These are phyloP conservation scores for Bothriochloa decipiens DNA, from an alignment of 176 grass and related monocot species.

Conservation along the genomic window DNA sequence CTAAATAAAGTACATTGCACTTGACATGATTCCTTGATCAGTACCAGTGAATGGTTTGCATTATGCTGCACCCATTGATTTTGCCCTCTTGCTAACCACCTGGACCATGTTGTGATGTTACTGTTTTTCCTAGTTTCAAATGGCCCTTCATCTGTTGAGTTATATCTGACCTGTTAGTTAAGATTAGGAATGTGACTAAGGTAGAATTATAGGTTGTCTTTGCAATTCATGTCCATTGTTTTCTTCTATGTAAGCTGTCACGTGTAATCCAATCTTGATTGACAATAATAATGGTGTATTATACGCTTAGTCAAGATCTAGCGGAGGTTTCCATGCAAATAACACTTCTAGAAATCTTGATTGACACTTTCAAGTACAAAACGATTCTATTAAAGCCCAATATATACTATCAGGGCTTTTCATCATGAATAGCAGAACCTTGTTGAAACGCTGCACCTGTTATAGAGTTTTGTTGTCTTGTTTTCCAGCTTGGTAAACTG, in stretches of 20 bases:
- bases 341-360: background rate
- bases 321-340: background rate
- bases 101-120: constrained; percentile 15
- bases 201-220: constrained; percentile 20
- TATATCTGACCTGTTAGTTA: background rate
- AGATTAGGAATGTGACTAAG: background rate
- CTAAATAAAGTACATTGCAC: background rate
- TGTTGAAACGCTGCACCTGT: background rate
- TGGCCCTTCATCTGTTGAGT: background rate
- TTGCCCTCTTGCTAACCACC: background rate
- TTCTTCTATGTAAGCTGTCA: constrained; percentile 15
- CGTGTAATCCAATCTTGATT: background rate
- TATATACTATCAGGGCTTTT: background rate
- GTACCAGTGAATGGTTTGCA: background rate
- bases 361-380: constrained; percentile 26
- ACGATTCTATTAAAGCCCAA: background rate
- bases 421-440: background rate
- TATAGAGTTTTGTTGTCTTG: background rate
- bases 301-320: background rate
- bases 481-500: background rate
- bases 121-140: constrained; percentile 24
- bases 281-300: background rate
- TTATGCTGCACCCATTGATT: constrained; percentile 3
- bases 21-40: background rate
- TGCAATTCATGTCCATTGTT: background rate